Evolutionary conservation across 2,329 filamentous ascomycete species (phyloP), one percentile per base, ranked within the genome.

Genomic region (Ophiognomonia clavigignenti-juglandacearum): DNA sequence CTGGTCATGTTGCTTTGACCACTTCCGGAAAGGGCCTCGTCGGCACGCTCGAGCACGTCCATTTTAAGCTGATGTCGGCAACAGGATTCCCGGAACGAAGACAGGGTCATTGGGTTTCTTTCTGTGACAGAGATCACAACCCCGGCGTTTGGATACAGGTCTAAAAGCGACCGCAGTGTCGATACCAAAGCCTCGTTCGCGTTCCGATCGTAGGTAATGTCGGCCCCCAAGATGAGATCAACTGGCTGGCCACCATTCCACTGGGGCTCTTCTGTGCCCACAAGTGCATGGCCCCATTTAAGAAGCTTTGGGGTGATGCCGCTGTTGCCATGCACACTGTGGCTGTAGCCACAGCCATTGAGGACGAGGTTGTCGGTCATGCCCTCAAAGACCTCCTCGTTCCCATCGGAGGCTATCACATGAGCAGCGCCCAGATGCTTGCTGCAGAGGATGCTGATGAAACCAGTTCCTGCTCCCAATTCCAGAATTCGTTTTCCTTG

Each of bases 391-490:
- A 91, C 84, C 44, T 83, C 80, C 55, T 83, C 79, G 13, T 86
- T 86, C 3, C 87, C 87, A 59, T 93, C 88, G 0, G 87, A 88
- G 3, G 83, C 80, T 5, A 85, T 71, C 19, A 85, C 78, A 43
- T 80, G 75, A 1, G 65, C 60, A 0, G 83, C 74, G 6, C 64
- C 70, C 0, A 92, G 72, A 58, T 82, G 69, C 55, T 83, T 86
- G n/a, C 82, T 78, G 53, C 86, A 88, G 0, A 91, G 68, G 11
- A 91, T 79, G 0, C 85, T 85, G 2, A 90, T 65, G 59, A 89
- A 86, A 0, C 86, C 87, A 1, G 88, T 91, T 1, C 87, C 87
- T 1, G 85, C 80, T 4, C 87, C 87, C 1, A 92, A 72, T 60
- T 92, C 87, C 2, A 92, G 69, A 1, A 91, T 65, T 7, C 70